Base-by-base conservation (phyloP, 2,329 filamentous ascomycete genomes). In the Microthyrium microscopicum region DNA sequence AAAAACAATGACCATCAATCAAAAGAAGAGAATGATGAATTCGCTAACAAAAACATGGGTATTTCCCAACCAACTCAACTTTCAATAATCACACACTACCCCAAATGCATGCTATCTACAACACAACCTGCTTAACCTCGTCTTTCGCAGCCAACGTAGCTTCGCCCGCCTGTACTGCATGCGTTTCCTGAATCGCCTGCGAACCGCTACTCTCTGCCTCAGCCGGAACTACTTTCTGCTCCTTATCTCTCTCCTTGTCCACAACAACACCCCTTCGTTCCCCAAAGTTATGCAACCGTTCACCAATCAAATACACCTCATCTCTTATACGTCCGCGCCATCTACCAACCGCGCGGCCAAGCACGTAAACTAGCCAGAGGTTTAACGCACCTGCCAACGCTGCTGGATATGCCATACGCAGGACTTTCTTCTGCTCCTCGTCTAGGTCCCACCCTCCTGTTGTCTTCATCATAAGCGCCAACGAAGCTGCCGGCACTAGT, bases 261-360 rank as follows among this genome's bases (percentile, higher is more conserved):
- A 12, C 17, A 15, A 9, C 17, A 8, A 8, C 13, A 16, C 13
- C 18, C 24, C 41, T 54, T 44, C 44, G 58, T 49, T 78, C 75
- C 3, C 83, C 81, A 56, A 94, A 92, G 53, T 98, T 98, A 58
- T 98, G 91, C 47, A 98, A 57, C 39, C 85, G 63, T 58, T 98
- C 87, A 2, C 89, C 89, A 48, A 95, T 89, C 28, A 98, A 61
- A 52, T 98, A 98, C 1, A 92, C 85, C 56, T 98, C 91, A 52
- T 98, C 91, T 25, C 83, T 66, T 29, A 98, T 83, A 37, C 77
- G 71, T 37, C 74, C 65, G 45, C 80, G 73, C 85, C 87, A 95
- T 15, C 71, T 61, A 29, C 70, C 68, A 33, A 89, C 67, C 33
- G 82, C 67, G 29, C 66, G 56, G 1, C 59, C 48, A 35, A 63